These are phyloP conservation scores for Mycotypha africana DNA, from an alignment of 371 early-diverging fungal genomes.

Conservation along the genomic window DNA sequence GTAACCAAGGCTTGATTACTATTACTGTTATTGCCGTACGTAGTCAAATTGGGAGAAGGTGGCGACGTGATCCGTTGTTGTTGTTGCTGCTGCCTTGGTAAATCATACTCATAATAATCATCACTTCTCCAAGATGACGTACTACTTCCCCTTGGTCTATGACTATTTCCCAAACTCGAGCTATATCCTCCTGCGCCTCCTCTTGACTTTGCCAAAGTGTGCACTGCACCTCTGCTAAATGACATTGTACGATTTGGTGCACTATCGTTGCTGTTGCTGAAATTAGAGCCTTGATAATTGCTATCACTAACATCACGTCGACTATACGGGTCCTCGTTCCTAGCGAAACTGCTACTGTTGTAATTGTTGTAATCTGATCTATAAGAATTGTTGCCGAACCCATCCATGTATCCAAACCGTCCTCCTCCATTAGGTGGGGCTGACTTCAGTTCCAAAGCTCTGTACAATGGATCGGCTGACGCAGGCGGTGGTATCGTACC, in stretches of 20 bases:
- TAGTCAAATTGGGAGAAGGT: background rate
- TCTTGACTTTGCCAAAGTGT: conserved; percentile 14
- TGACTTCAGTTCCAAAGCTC: conserved; percentile 40
- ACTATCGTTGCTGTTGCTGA: too few relatives aligned
- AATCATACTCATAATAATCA: too few relatives aligned
- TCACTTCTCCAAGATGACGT: conserved; percentile 1
- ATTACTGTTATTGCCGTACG: background rate
- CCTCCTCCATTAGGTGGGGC: background rate
- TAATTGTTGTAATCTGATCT: background rate
- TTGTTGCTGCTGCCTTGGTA: conserved; percentile 7
- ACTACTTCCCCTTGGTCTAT: conserved; percentile 1
- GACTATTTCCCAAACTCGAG: background rate
- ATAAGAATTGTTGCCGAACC: too few relatives aligned
- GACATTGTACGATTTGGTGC: conserved; percentile 1
- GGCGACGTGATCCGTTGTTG: too few relatives aligned
- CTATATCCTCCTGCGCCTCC: background rate
- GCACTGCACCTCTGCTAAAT: conserved; percentile 27
- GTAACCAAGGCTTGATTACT: background rate
- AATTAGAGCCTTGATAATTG: background rate
- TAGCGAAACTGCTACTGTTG: background rate
- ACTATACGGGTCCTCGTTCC: background rate
- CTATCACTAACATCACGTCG: background rate
- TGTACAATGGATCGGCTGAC: conserved; percentile 71
- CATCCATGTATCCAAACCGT: conserved; percentile 1
- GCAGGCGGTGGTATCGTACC: conserved; percentile 72